phyloP scores from a whole-genome alignment of 2,329 filamentous ascomycete genomes.

The Ophiosphaerella narmari region DNA sequence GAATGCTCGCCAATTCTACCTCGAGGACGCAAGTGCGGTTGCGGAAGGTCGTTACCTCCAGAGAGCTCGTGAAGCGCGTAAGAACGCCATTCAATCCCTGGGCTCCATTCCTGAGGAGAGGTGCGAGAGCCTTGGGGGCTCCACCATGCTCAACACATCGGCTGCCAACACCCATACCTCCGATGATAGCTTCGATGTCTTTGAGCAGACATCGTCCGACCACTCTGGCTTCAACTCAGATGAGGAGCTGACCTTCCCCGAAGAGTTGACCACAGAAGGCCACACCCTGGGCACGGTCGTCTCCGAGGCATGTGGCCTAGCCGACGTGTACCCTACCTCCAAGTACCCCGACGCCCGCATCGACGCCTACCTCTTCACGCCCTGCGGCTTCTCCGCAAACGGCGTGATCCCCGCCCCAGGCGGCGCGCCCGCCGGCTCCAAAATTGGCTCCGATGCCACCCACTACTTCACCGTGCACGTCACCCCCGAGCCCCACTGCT shows the following conservation, averaged over 20 bases:
- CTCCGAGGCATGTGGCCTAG: slow-evolving; percentile 85
- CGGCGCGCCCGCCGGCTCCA: slow-evolving; percentile 51
- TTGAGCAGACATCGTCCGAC: slow-evolving; percentile 73
- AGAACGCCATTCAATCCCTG: slow-evolving; percentile 62
- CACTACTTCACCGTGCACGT: slow-evolving; percentile 99
- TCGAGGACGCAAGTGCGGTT: slow-evolving; percentile 85
- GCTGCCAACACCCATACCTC: slow-evolving; percentile 49
- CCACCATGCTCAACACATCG: slow-evolving; percentile 40
- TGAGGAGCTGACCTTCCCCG: slow-evolving; percentile 63
- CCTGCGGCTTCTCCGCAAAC: slow-evolving; percentile 96
- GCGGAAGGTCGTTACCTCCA: slow-evolving; percentile 78
- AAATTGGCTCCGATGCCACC: slow-evolving; percentile 44
- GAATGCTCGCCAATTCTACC: slow-evolving; percentile 71
- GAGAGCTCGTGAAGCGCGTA: slow-evolving; percentile 66
- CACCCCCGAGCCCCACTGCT: slow-evolving; percentile 95
- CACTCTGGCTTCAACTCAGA: slow-evolving; percentile 63
- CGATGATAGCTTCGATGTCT: slow-evolving; percentile 75
- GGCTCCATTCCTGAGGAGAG: slow-evolving; percentile 62
- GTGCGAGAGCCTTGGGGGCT: slow-evolving; percentile 42
- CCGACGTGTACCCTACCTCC: slow-evolving; percentile 82
- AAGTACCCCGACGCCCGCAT: slow-evolving; percentile 92
- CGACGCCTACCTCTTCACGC: slow-evolving; percentile 94
- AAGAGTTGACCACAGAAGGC: slow-evolving; percentile 86
- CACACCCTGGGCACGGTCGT: slow-evolving; percentile 92
- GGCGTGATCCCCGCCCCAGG: slow-evolving; percentile 83